A percentile compares a stretch with the other conserved stretches of the same genome.
These are phyloP conservation scores for Talaromyces rugulosus DNA, from an alignment of 2,329 filamentous ascomycete species.

Conservation along the genomic window DNA sequence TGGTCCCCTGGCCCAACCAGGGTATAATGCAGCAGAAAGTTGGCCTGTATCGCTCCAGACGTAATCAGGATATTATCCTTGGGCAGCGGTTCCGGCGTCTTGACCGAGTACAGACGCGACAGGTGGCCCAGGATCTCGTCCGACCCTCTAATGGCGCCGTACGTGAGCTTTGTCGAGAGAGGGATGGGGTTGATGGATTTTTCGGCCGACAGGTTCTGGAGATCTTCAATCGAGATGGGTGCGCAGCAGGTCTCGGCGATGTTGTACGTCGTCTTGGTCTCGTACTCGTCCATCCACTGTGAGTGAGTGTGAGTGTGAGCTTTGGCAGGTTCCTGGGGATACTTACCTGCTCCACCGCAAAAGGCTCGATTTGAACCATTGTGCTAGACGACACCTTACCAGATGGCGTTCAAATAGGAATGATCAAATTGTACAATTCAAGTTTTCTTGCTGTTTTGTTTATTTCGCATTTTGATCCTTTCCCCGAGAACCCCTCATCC, in stretches of 20 bases:
- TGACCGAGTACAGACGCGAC: slow-evolving; percentile 60
- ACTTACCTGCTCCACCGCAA: slow-evolving; percentile 63
- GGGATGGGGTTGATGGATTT: slow-evolving; percentile 45
- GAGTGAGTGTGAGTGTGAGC: background rate
- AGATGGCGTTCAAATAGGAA: background rate
- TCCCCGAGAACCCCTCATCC: background rate
- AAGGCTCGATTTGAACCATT: slow-evolving; percentile 41
- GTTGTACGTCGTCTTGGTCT: slow-evolving; percentile 52
- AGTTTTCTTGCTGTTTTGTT: background rate
- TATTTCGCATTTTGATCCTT: background rate
- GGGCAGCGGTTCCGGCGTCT: slow-evolving; percentile 44
- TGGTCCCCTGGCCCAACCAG: slow-evolving; percentile 72
- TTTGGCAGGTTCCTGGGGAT: background rate
- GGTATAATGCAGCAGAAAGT: slow-evolving; percentile 72
- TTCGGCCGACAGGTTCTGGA: slow-evolving; percentile 51
- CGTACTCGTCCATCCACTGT: slow-evolving; percentile 56
- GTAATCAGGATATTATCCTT: slow-evolving; percentile 69
- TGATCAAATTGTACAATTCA: background rate
- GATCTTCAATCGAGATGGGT: slow-evolving; percentile 52
- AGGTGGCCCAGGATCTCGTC: slow-evolving; percentile 60
- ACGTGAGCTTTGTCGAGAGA: slow-evolving; percentile 60
- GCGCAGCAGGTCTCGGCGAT: slow-evolving; percentile 56
- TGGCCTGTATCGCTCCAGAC: slow-evolving; percentile 77
- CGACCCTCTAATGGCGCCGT: slow-evolving; percentile 69
- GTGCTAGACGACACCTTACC: background rate